Base-by-base conservation (phyloP, 2,329 filamentous ascomycete genomes). In the Fusarium denticulatum region DNA sequence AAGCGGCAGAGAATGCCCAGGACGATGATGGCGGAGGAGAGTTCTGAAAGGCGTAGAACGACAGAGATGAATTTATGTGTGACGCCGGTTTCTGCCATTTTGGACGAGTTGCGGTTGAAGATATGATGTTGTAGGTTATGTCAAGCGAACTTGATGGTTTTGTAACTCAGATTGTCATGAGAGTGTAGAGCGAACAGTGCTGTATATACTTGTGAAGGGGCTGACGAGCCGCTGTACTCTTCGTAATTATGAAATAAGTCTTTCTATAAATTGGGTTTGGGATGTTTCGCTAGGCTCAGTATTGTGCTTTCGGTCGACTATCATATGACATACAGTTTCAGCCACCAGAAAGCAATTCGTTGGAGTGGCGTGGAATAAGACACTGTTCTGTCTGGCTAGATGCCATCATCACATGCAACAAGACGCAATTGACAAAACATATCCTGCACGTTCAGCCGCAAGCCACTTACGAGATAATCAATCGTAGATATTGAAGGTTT, bases 21-120 rank as follows among this genome's bases (percentile, higher is more conserved):
- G 4, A 63, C 62, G 6, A 64, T 64, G 34, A 63, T 13, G 0
- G 62, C 58, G 6, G 15, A 52, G 15, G 46, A 14, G 7, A 64
- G 22, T 3, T 64, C 62, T 4, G 9, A 16, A 22, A 64, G 62
- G 3, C 62, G 62, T 1, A 64, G 32, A 32, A 63, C 10, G 3
- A 63, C 46, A 8, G 62, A 64, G 20, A 53, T 28, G 9, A 63
- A 5, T 8, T 64, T 63, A 16, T 64, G 62, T 4, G 58, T 39
- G n/a, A 45, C 30, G 5, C 62, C 62, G 6, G 26, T 36, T 52
- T 63, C 62, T 28, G 22, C 58, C 61, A 63, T 64, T 20, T 53
- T 24, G 24, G 3, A 6, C 2, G 16, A 34, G 4, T 5, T 16
- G 28, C 1, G 1, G 13, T 24, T 55, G 11, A 20, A 22, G 7